Base-by-base conservation (phyloP, 345 rosid species). In the Combretum micranthum region DNA sequence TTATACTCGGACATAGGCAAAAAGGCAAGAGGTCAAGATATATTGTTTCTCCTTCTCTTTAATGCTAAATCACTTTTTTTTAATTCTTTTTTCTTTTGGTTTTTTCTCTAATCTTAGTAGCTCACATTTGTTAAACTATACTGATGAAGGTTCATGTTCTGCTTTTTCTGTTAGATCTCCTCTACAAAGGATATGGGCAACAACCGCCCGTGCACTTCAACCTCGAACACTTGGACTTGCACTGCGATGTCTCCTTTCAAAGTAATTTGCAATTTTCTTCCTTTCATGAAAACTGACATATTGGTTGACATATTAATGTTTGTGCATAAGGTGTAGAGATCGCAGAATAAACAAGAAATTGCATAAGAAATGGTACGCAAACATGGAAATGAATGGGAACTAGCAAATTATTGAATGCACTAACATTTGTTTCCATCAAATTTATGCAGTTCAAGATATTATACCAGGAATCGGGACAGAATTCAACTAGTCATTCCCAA, bases 171-270 rank as follows among this genome's bases (percentile, higher is more conserved):
- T 22, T 52, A 82, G 84, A 79, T 70, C 68, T 79, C 60, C 82
- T 82, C 45, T 68, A 72, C 74, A 70, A 69, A 70, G 87, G 72
- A 57, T 79, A 79, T 69, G 84, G 61, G 57, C 74, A 56, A 10
- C 80, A 62, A n/a, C 70, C 76, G 45, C 54, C 73, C 3, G 26
- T 61, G 49, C 77, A 74, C 55, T 75, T 77, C 46, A 62, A 50
- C 13, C 70, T 17, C 64, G 60, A 19, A 15, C 57, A 44, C 57
- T 20, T 72, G 39, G 63, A 77, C 68, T 64, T 72, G 75, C 77
- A 66, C 46, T 64, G 76, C 55, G 79, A 75, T 62, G 46, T 82
- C 67, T 69, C 82, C 56, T 72, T 70, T 48, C 55, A 69, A 69
- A 61, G 87, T 82, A 75, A 72, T 58, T 16, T n/a, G 48, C 17